Conservation (phyloP, 2,329 filamentous ascomycete species). For the Emergomyces orientalis region DNA sequence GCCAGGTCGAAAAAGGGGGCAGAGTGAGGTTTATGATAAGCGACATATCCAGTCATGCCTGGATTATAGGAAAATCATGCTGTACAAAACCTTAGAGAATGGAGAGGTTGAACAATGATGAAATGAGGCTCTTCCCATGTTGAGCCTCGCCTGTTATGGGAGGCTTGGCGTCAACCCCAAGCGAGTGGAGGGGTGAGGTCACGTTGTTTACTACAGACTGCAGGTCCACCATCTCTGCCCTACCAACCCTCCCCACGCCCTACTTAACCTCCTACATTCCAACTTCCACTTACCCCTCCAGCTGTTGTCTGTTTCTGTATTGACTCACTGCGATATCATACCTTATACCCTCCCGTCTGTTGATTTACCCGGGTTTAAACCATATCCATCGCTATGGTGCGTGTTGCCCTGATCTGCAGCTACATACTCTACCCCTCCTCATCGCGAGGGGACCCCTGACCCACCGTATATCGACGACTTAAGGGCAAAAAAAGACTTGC, state of each 20-base stretch:
- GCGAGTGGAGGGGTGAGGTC: conserved; percentile 5
- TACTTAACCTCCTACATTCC: not conserved
- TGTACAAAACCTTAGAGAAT: too few species aligned
- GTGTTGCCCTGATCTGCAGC: not conserved
- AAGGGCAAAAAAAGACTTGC: not conserved
- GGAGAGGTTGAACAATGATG: not conserved
- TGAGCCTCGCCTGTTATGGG: not conserved
- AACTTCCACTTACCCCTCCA: not conserved
- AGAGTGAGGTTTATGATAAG: conserved; percentile 23
- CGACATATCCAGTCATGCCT: conserved; percentile 29
- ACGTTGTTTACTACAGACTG: not conserved
- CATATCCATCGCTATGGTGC: conserved; percentile 5
- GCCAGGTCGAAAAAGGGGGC: too few species aligned
- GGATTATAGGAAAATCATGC: conserved; percentile 23
- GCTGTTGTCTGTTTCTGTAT: not conserved
- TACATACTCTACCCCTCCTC: not conserved
- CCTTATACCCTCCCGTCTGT: not conserved
- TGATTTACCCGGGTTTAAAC: not conserved
- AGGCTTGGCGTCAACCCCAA: conserved; percentile 2
- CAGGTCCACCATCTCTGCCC: not conserved
- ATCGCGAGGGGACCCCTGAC: not conserved
- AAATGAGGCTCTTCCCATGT: not conserved
- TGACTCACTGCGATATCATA: not conserved
- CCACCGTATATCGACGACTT: not conserved
- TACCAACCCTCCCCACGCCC: not conserved